phyloP scores from a whole-genome alignment of 176 grass and related monocot species.

The Microstegium vimineum region DNA sequence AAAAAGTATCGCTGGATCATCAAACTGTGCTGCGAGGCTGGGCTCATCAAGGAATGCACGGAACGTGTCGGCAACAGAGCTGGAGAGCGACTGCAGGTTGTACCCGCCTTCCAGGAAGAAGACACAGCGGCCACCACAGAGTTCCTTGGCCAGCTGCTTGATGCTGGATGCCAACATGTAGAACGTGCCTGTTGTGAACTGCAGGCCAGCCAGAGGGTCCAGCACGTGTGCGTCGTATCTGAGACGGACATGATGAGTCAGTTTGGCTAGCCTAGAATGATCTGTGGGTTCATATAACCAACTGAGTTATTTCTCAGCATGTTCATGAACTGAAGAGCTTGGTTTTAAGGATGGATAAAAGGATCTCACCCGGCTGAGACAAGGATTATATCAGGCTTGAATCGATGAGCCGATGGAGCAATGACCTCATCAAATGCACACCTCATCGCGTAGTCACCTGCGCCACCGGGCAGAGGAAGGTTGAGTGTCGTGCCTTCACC shows the following conservation, averaged over 20 bases:
- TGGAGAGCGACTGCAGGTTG: constrained; percentile 82
- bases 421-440: constrained; percentile 80
- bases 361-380: constrained; percentile 78
- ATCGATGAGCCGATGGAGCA: constrained; percentile 71
- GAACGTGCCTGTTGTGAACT: constrained; percentile 86
- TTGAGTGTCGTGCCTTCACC: constrained; percentile 84
- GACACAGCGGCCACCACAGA: constrained; percentile 77
- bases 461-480: constrained; percentile 76
- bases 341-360: background rate
- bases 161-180: constrained; percentile 81
- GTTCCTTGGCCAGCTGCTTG: constrained; percentile 64
- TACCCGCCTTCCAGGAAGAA: constrained; percentile 98
- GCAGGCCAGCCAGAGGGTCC: constrained; percentile 77
- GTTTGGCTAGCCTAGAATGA: background rate
- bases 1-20: constrained; percentile 74
- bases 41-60: constrained; percentile 65
- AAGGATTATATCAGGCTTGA: constrained; percentile 89
- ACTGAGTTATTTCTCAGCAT: background rate
- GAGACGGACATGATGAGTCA: constrained; percentile 11
- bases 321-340: background rate
- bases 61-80: constrained; percentile 80
- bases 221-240: constrained; percentile 90
- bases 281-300: background rate
- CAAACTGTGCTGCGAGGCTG: constrained; percentile 67
- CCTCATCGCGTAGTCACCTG: constrained; percentile 83